A percentile compares a stretch with the other conserved stretches of the same genome.
These are phyloP conservation scores for Globisporangium sylvaticum DNA, from an alignment of 352 stramenopile genomes.

Conservation along the genomic window DNA sequence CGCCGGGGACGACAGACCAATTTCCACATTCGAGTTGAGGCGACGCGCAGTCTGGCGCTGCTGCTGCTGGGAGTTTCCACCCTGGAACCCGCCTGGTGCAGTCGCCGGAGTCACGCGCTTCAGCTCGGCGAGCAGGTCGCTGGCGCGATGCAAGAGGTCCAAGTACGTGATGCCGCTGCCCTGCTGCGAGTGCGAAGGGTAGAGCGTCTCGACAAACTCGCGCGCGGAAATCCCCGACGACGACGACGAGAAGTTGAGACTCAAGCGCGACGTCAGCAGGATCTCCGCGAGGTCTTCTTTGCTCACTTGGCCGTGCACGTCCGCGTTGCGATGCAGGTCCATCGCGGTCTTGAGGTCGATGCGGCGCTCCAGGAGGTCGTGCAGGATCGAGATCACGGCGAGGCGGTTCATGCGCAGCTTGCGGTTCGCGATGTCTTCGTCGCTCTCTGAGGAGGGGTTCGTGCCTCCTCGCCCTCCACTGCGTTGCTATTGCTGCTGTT, in stretches of 20 bases:
- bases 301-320: conserved; percentile 57
- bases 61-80: conserved; percentile 26
- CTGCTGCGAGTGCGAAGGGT: conserved; percentile 25
- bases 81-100: not conserved
- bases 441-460: too few relatives aligned
- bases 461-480: not conserved
- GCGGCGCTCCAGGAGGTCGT: conserved; percentile 68
- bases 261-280: conserved; percentile 55
- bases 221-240: conserved; percentile 32
- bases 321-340: conserved; percentile 52
- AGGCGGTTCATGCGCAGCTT: conserved; percentile 26
- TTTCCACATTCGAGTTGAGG: conserved; percentile 28
- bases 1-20: conserved; percentile 2
- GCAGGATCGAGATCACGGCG: conserved; percentile 48
- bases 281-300: conserved; percentile 61
- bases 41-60: conserved; percentile 34
- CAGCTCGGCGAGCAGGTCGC: conserved; percentile 47
- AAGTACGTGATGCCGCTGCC: conserved; percentile 38
- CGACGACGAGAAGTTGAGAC: conserved; percentile 41
- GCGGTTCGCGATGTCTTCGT: conserved; percentile 13
- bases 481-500: not conserved
- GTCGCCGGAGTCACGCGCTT: conserved; percentile 14
- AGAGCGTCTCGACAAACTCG: conserved; percentile 64
- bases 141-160: conserved; percentile 62
- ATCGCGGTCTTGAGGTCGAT: conserved; percentile 70